phyloP scores from a whole-genome alignment of 768 basidiomycete genomes.

The Amanita fuliginea region DNA sequence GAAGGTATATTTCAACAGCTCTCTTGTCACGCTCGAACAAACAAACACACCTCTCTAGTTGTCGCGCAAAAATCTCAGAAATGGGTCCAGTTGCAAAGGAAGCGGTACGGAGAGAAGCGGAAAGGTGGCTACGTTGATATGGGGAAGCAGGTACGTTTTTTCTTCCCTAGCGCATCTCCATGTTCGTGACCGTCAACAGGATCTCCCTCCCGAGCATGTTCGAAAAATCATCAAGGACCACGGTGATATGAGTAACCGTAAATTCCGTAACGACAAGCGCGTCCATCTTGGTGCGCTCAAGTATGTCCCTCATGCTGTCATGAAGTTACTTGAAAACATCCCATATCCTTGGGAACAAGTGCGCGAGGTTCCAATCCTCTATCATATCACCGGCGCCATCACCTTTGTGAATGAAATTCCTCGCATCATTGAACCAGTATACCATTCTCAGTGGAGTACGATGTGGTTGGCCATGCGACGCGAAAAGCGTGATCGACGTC shows the following conservation, averaged over 20 bases:
- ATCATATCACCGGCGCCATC: slow-evolving; percentile 98
- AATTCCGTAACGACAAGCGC: slow-evolving; percentile 98
- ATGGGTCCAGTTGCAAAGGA: slow-evolving; percentile 91
- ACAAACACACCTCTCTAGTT: slow-evolving; percentile 28
- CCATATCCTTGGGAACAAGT: slow-evolving; percentile 99
- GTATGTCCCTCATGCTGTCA: slow-evolving; percentile 98
- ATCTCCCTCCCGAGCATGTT: slow-evolving; percentile 94
- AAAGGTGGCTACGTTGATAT: slow-evolving; percentile 85
- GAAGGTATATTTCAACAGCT: slow-evolving; percentile 26
- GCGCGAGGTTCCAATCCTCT: slow-evolving; percentile 94
- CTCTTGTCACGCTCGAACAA: slow-evolving; percentile 5
- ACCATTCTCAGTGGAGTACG: slow-evolving; percentile 98
- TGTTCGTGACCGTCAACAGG: slow-evolving; percentile 34
- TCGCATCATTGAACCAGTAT: slow-evolving; percentile 92
- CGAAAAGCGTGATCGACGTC: slow-evolving; percentile 95
- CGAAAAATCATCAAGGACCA: slow-evolving; percentile 99
- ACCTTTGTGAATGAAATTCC: slow-evolving; percentile 99
- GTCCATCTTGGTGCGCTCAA: slow-evolving; percentile 97
- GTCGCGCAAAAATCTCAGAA: slow-evolving; percentile 91
- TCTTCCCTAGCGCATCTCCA: slow-evolving; percentile 8
- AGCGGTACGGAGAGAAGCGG: slow-evolving; percentile 84
- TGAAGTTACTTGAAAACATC: slow-evolving; percentile 98
- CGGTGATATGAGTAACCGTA: slow-evolving; percentile 98
- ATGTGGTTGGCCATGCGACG: slow-evolving; percentile 99
- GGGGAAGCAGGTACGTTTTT: slow-evolving; percentile 71